Conservation (phyloP, 2,329 filamentous ascomycete genomes). For the Aplosporella prunicola region DNA sequence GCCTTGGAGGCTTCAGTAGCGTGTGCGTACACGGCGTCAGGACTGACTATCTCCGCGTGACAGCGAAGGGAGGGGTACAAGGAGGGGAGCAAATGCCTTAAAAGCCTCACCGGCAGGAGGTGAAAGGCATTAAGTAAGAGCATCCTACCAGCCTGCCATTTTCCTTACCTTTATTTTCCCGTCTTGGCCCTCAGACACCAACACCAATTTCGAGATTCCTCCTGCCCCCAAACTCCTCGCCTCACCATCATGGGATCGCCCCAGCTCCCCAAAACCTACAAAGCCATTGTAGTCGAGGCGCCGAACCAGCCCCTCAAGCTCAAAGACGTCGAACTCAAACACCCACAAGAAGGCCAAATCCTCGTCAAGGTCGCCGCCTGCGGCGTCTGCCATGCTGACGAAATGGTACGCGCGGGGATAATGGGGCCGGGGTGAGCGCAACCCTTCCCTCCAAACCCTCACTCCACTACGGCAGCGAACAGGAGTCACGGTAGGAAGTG, state of each 20-base stretch:
- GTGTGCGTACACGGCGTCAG: too few relatives aligned
- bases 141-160: too few relatives aligned
- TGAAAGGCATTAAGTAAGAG: too few relatives aligned
- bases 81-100: too few relatives aligned
- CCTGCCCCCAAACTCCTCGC: too few relatives aligned
- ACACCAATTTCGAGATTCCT: too few relatives aligned
- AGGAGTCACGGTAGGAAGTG: constrained; percentile 21
- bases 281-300: constrained; percentile 52
- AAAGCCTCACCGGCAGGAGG: too few relatives aligned
- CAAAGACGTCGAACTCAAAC: constrained; percentile 49
- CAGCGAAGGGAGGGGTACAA: too few relatives aligned
- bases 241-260: constrained; percentile 17
- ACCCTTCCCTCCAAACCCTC: not conserved
- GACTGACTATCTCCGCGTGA: too few relatives aligned
- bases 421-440: constrained; percentile 41
- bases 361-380: constrained; percentile 64
- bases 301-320: constrained; percentile 45
- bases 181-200: too few relatives aligned
- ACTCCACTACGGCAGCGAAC: not conserved
- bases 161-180: too few relatives aligned
- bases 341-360: constrained; percentile 49
- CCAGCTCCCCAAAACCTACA: constrained; percentile 52
- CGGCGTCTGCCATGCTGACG: constrained; percentile 61
- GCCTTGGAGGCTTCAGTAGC: too few relatives aligned
- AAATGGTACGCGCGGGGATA: not conserved